Percentiles rank a stretch among this genome's conserved stretches.
These are phyloP conservation scores for Aspergillus saccharolyticus DNA, from an alignment of 495 filamentous ascomycete species.

Conservation along the genomic window DNA sequence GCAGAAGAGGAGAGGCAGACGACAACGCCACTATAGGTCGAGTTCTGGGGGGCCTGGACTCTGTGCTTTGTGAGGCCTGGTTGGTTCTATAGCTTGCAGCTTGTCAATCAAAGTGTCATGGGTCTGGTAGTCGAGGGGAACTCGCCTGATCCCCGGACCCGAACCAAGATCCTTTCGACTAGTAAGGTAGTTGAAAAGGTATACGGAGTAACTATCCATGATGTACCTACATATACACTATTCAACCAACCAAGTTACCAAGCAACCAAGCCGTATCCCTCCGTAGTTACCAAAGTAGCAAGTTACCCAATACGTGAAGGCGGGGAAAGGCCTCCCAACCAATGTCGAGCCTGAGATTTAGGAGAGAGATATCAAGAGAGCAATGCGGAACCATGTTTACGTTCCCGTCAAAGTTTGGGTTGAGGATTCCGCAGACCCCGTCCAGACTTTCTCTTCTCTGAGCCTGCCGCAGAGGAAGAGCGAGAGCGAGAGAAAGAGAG, in stretches of 20 bases:
- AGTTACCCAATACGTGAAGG: not conserved
- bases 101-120: not conserved
- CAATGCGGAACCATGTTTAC: not conserved
- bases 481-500: too few relatives aligned
- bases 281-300: not conserved
- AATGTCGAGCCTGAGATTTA: not conserved
- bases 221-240: too few relatives aligned
- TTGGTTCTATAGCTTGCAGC: not conserved
- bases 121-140: not conserved
- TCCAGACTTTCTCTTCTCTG: not conserved
- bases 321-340: not conserved
- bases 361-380: not conserved
- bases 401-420: slow-evolving; percentile 10
- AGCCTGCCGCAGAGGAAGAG: too few relatives aligned
- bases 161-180: not conserved
- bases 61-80: not conserved
- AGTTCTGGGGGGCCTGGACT: not conserved
- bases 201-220: too few relatives aligned
- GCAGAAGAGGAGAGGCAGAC: not conserved
- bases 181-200: too few relatives aligned
- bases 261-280: too few relatives aligned
- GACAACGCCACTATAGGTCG: not conserved
- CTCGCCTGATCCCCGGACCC: not conserved
- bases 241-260: too few relatives aligned
- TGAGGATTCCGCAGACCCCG: slow-evolving; percentile 15